Percentiles rank a stretch among this genome's conserved stretches.
phyloP scores from a whole-genome alignment of 2,329 filamentous ascomycete species.

The Colletotrichum chrysophilum region DNA sequence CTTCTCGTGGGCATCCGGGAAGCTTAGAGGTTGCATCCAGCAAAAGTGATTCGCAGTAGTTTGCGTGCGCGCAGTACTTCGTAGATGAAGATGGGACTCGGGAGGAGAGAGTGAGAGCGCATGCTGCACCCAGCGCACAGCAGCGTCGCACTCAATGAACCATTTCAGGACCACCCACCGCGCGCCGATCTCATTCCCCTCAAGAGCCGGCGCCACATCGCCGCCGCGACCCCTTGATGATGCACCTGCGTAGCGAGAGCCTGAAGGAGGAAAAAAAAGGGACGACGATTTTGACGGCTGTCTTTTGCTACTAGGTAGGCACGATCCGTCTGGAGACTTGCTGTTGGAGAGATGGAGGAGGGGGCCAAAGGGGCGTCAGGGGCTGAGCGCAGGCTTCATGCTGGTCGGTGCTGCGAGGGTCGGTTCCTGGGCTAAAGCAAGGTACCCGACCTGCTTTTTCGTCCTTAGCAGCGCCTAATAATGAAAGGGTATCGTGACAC shows the following conservation, averaged over 20 bases:
- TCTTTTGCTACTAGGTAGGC: not conserved
- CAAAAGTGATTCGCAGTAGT: not conserved
- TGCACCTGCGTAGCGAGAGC: not conserved
- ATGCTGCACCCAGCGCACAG: not conserved
- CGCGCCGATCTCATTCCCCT: slow-evolving; percentile 14
- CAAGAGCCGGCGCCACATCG: not conserved
- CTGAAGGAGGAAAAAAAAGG: not conserved
- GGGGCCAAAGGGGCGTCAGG: not conserved
- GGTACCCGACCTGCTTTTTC: slow-evolving; percentile 2
- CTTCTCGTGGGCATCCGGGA: not conserved
- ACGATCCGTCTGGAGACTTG: not conserved
- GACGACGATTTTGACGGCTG: not conserved
- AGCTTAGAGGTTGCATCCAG: not conserved
- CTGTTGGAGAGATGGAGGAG: not conserved
- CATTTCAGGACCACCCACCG: not conserved
- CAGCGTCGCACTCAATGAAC: not conserved
- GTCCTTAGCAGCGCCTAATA: not conserved
- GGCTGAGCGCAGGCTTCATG: slow-evolving; percentile 9
- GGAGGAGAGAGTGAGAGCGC: not conserved
- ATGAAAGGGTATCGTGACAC: not conserved
- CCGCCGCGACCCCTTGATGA: not conserved
- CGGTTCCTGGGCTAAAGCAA: slow-evolving; percentile 10
- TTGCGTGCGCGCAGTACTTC: not conserved
- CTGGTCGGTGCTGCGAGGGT: not conserved
- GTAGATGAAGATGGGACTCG: not conserved